phyloP scores from a whole-genome alignment of 805 yeast genomes.

The Candida lessepsii region DNA sequence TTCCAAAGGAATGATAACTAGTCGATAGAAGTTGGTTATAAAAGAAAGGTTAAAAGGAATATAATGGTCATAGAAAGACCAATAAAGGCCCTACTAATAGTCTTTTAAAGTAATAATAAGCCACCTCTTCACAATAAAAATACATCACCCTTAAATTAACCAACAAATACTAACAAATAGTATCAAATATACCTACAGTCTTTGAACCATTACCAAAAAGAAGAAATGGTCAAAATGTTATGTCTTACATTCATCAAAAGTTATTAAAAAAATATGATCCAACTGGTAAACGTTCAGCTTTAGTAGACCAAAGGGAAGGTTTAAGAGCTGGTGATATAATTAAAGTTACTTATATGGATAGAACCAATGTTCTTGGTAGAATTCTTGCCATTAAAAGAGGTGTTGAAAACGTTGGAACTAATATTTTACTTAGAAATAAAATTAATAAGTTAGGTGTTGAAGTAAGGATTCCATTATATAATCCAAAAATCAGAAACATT shows the following conservation, averaged over 20 bases:
- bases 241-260: conserved; percentile 48
- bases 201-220: conserved; percentile 51
- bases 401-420: conserved; percentile 62
- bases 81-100: no score
- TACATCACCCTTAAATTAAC: no score
- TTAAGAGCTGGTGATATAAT: conserved; percentile 82
- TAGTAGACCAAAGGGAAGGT: conserved; percentile 29
- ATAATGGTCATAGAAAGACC: no score
- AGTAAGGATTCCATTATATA: conserved; percentile 72
- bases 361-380: conserved; percentile 73
- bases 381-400: conserved; percentile 71
- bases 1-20: no score
- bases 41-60: no score
- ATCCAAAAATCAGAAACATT: conserved; percentile 72
- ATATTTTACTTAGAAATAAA: conserved; percentile 79
- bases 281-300: conserved; percentile 46
- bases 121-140: no score
- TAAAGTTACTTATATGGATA: conserved; percentile 66
- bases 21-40: no score
- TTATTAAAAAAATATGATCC: conserved; percentile 66
- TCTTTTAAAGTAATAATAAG: no score
- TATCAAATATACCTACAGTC: conserved; percentile 28
- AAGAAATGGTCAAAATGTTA: conserved; percentile 45
- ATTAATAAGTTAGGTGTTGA: conserved; percentile 84
- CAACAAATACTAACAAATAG: conserved; percentile 4